phyloP scores from a whole-genome alignment of 306 rosid species.

The Alnus glutinosa region DNA sequence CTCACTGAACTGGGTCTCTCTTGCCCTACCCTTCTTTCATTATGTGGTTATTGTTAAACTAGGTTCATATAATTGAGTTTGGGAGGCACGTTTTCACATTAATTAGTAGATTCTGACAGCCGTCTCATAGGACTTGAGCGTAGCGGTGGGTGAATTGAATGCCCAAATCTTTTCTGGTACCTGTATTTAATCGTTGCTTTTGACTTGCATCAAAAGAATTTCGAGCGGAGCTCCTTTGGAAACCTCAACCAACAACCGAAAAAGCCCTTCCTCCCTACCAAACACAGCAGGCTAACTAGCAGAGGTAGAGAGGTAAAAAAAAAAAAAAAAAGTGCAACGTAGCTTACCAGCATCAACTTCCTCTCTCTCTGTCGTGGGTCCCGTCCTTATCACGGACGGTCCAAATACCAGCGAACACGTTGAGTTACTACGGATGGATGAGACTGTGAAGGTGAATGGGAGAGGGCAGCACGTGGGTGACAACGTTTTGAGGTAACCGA shows the following conservation, averaged over 20 bases:
- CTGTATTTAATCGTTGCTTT: conserved; percentile 19
- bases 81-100: neutral
- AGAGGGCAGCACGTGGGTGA: conserved; percentile 55
- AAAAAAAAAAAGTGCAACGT: too few relatives aligned
- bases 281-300: too few relatives aligned
- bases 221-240: too few relatives aligned
- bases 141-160: conserved; percentile 25
- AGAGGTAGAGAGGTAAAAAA: too few relatives aligned
- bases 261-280: too few relatives aligned
- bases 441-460: conserved; percentile 7
- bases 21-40: too few relatives aligned
- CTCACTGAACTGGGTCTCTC: too few relatives aligned
- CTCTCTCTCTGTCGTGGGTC: conserved; percentile 34
- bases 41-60: neutral
- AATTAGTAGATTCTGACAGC: conserved; percentile 5
- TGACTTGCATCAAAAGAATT: neutral
- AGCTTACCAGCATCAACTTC: neutral
- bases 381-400: conserved; percentile 37
- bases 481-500: conserved; percentile 16
- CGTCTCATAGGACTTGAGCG: conserved; percentile 16
- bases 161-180: conserved; percentile 36
- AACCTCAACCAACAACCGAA: too few relatives aligned
- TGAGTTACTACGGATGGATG: conserved; percentile 1
- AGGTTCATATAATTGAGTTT: conserved; percentile 8
- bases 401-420: conserved; percentile 32